phyloP scores from a whole-genome alignment of 2,329 filamentous ascomycete genomes.

The Penicillium brevicompactum region DNA sequence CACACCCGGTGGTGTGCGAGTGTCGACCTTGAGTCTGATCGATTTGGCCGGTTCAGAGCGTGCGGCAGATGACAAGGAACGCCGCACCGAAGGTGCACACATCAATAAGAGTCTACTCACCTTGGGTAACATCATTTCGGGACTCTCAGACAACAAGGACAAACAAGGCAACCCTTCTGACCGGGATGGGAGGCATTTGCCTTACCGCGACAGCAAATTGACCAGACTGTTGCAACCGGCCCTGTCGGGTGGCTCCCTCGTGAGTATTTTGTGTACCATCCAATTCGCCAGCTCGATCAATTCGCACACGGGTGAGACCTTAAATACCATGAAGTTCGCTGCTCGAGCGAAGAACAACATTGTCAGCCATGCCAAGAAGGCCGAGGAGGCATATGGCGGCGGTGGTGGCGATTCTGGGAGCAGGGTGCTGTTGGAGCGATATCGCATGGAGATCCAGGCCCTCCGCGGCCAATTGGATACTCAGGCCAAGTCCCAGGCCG shows the following conservation, averaged over 20 bases:
- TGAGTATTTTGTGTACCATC: slow-evolving; percentile 97
- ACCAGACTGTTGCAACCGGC: slow-evolving; percentile 90
- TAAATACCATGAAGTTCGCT: slow-evolving; percentile 96
- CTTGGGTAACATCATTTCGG: slow-evolving; percentile 90
- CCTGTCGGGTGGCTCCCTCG: slow-evolving; percentile 86
- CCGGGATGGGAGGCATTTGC: slow-evolving; percentile 88
- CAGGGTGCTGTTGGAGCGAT: slow-evolving; percentile 84
- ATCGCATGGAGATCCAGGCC: slow-evolving; percentile 88
- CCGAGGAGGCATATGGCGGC: slow-evolving; percentile 80
- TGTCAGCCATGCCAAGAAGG: slow-evolving; percentile 92
- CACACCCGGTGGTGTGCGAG: slow-evolving; percentile 83
- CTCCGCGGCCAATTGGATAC: slow-evolving; percentile 77
- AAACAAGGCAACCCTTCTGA: slow-evolving; percentile 72
- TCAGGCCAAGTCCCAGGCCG: slow-evolving; percentile 70
- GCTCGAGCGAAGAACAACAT: slow-evolving; percentile 97
- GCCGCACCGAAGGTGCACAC: slow-evolving; percentile 90
- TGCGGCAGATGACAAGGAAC: slow-evolving; percentile 92
- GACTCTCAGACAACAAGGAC: slow-evolving; percentile 86
- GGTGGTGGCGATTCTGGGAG: slow-evolving; percentile 81
- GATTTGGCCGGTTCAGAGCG: slow-evolving; percentile 96
- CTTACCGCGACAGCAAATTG: slow-evolving; percentile 96
- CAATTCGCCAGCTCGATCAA: slow-evolving; percentile 75
- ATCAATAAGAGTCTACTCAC: slow-evolving; percentile 98
- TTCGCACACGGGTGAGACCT: slow-evolving; percentile 80
- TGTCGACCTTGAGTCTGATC: slow-evolving; percentile 92